phyloP scores from a whole-genome alignment of 2,329 filamentous ascomycete genomes.

The Colletotrichum neosansevieriae region DNA sequence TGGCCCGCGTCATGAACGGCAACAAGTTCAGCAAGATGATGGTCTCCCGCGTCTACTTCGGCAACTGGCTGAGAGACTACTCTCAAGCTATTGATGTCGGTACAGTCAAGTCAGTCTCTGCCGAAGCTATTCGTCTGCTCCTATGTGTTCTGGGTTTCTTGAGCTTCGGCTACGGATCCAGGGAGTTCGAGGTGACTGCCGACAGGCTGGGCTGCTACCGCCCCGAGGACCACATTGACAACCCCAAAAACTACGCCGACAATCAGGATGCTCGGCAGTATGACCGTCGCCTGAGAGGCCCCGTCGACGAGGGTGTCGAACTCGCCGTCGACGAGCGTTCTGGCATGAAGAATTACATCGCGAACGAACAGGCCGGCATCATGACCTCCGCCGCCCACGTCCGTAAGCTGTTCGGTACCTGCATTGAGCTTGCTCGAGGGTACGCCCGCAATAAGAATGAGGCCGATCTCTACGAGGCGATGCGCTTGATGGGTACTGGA shows the following conservation, averaged over 20 bases:
- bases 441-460: slow-evolving; percentile 76
- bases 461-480: slow-evolving; percentile 86
- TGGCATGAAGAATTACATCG: slow-evolving; percentile 94
- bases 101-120: slow-evolving; percentile 89
- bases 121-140: slow-evolving; percentile 89
- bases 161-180: slow-evolving; percentile 85
- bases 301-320: slow-evolving; percentile 82
- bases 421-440: slow-evolving; percentile 82
- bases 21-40: slow-evolving; percentile 92
- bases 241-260: slow-evolving; percentile 82
- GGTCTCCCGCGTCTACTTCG: slow-evolving; percentile 93
- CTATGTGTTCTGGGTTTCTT: slow-evolving; percentile 92
- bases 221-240: slow-evolving; percentile 86
- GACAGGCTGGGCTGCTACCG: slow-evolving; percentile 85
- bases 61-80: slow-evolving; percentile 95
- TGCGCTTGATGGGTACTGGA: slow-evolving; percentile 87
- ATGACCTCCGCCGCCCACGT: slow-evolving; percentile 86
- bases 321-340: slow-evolving; percentile 78
- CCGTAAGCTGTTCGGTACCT: slow-evolving; percentile 77
- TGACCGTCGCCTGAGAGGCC: slow-evolving; percentile 83
- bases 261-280: slow-evolving; percentile 88
- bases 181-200: slow-evolving; percentile 86
- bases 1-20: slow-evolving; percentile 63
- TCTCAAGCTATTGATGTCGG: slow-evolving; percentile 94
- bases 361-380: slow-evolving; percentile 82